phyloP scores from a whole-genome alignment of 129 eudicot species.

The Centrapalus pauciflorus region DNA sequence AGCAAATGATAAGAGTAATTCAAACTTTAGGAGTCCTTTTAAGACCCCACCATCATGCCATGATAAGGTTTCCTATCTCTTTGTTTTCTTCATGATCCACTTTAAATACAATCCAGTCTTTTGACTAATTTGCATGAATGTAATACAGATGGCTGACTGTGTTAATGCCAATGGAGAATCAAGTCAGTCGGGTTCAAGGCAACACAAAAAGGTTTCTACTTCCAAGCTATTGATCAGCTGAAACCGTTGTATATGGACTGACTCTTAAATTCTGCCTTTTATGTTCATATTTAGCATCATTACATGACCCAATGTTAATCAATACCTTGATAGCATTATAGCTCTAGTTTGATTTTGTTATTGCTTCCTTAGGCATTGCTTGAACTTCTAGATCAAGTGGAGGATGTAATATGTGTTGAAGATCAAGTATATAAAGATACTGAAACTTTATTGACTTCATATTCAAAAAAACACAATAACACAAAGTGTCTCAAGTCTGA shows the following conservation, averaged over 20 bases:
- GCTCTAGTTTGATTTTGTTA: neutral
- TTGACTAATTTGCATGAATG: constrained; percentile 18
- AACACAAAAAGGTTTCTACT: constrained; percentile 73
- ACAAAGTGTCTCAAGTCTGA: constrained; percentile 13
- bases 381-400: constrained; percentile 94
- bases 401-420: constrained; percentile 72
- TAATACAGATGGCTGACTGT: constrained; percentile 50
- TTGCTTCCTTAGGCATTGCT: constrained; percentile 57
- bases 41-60: constrained; percentile 79
- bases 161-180: constrained; percentile 32
- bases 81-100: neutral
- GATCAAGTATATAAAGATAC: constrained; percentile 29
- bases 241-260: neutral
- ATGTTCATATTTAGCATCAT: neutral
- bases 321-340: neutral
- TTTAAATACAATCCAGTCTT: neutral
- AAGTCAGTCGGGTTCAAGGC: constrained; percentile 64
- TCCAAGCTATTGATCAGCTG: neutral
- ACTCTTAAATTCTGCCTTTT: neutral
- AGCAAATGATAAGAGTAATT: constrained; percentile 24
- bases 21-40: constrained; percentile 66
- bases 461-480: constrained; percentile 18
- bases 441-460: constrained; percentile 6
- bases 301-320: neutral
- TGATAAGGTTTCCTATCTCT: constrained; percentile 51